Percentiles rank a stretch among this genome's conserved stretches.
Evolutionary conservation across 1,139 yeast species (phyloP).

Genomic region (Debaryomyces sp.): DNA sequence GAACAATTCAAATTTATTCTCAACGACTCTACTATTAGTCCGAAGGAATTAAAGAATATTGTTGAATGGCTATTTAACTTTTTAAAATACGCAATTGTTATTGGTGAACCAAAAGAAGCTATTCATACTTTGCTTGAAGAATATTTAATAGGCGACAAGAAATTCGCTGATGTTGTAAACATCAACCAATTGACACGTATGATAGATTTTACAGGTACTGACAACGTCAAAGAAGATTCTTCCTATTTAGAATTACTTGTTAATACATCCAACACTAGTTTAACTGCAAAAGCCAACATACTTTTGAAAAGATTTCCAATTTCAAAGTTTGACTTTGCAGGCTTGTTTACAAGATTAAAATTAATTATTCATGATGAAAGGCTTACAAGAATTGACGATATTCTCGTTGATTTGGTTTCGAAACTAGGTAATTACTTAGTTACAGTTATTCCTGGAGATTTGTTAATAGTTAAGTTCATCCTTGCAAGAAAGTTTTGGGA

Average conservation of each 20-base stretch:
- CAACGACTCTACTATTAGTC: slow-evolving; percentile 23
- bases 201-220: slow-evolving; percentile 6
- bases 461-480: slow-evolving; percentile 18
- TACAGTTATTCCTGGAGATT: slow-evolving; percentile 16
- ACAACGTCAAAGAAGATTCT: not conserved
- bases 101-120: slow-evolving; percentile 56
- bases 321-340: slow-evolving; percentile 51
- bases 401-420: slow-evolving; percentile 25
- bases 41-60: slow-evolving; percentile 22
- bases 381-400: slow-evolving; percentile 9
- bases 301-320: slow-evolving; percentile 37
- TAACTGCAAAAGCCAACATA: slow-evolving; percentile 15
- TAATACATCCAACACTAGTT: slow-evolving; percentile 22
- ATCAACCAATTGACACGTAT: slow-evolving; percentile 8
- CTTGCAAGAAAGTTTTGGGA: slow-evolving; percentile 21
- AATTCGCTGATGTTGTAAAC: slow-evolving; percentile 10
- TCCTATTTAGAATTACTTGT: slow-evolving; percentile 26
- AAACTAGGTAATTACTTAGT: slow-evolving; percentile 48
- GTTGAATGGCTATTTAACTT: slow-evolving; percentile 56
- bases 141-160: slow-evolving; percentile 13
- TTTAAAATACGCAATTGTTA: slow-evolving; percentile 42
- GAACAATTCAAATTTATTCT: slow-evolving; percentile 72
- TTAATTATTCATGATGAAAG: slow-evolving; percentile 25
- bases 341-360: slow-evolving; percentile 40
- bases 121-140: slow-evolving; percentile 29